Conservation (phyloP, 2,329 filamentous ascomycete species). For the Fusarium subtropicale region DNA sequence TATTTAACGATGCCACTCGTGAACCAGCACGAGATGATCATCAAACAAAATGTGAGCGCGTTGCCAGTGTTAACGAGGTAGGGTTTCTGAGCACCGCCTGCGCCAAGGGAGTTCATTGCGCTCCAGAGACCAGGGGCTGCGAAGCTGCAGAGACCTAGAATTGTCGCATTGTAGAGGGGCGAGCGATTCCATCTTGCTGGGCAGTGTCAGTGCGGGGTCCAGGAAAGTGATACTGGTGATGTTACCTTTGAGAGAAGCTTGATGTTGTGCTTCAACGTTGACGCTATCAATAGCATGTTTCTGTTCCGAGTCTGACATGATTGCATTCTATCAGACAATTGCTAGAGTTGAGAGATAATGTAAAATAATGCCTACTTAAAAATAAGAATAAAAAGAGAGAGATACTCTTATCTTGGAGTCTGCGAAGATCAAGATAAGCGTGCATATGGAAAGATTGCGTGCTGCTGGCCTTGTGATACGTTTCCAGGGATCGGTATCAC, state of each 20-base stretch:
- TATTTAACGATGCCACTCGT: constrained; percentile 42
- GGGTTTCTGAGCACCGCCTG: constrained; percentile 67
- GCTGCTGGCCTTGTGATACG: not conserved
- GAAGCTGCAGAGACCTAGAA: constrained; percentile 48
- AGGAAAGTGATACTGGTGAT: not conserved
- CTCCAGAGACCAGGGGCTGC: constrained; percentile 47
- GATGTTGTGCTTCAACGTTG: not conserved
- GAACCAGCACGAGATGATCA: constrained; percentile 65
- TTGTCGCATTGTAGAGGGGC: constrained; percentile 47
- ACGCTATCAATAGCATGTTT: not conserved
- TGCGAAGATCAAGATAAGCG: constrained; percentile 3
- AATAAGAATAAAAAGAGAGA: not conserved
- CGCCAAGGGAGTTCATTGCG: constrained; percentile 47
- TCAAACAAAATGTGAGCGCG: constrained; percentile 60
- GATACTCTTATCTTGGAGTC: not conserved
- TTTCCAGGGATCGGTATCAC: not conserved
- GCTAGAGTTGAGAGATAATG: not conserved
- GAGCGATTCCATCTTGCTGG: constrained; percentile 45
- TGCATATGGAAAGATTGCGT: not conserved
- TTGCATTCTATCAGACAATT: not conserved
- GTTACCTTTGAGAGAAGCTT: constrained; percentile 5
- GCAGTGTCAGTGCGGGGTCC: not conserved
- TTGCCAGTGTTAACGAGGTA: constrained; percentile 72
- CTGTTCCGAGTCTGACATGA: constrained; percentile 12
- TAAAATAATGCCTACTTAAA: too few species aligned